These are phyloP conservation scores for Knufia fluminis DNA, from an alignment of 2,329 filamentous ascomycete species.

Conservation along the genomic window DNA sequence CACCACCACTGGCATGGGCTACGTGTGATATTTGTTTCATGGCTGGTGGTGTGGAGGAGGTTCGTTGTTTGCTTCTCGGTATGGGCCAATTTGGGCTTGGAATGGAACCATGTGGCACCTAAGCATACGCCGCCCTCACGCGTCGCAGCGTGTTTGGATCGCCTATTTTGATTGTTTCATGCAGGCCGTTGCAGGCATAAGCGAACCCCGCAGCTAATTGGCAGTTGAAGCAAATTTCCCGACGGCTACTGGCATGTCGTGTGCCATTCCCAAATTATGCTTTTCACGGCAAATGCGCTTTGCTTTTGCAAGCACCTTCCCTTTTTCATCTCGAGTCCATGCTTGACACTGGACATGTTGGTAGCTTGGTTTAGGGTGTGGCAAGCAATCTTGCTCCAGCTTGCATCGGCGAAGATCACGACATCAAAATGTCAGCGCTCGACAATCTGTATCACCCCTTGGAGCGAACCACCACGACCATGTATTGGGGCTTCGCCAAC, in stretches of 20 bases:
- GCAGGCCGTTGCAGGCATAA: background rate
- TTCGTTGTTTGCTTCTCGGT: background rate
- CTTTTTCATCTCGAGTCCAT: no score
- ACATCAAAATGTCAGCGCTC: slow-evolving; percentile 1
- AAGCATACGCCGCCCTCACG: background rate
- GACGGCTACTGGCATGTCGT: background rate
- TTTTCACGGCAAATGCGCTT: no score
- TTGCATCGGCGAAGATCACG: no score
- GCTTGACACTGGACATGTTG: no score
- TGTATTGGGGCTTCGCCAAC: slow-evolving; percentile 14
- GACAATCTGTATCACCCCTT: slow-evolving; percentile 3
- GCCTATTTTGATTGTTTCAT: background rate
- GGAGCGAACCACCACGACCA: background rate
- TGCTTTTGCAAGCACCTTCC: no score
- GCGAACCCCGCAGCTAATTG: background rate
- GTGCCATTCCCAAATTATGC: background rate
- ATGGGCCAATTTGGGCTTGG: no score
- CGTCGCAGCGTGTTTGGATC: background rate
- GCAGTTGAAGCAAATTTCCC: slow-evolving; percentile 4
- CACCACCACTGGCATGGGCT: no score
- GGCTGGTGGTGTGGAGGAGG: background rate
- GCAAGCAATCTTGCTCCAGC: no score
- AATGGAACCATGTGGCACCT: no score
- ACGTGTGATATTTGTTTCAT: background rate
- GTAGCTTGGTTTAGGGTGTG: no score